Conservation (phyloP, 2,329 filamentous ascomycete genomes). For the Colletotrichum higginsianum region DNA sequence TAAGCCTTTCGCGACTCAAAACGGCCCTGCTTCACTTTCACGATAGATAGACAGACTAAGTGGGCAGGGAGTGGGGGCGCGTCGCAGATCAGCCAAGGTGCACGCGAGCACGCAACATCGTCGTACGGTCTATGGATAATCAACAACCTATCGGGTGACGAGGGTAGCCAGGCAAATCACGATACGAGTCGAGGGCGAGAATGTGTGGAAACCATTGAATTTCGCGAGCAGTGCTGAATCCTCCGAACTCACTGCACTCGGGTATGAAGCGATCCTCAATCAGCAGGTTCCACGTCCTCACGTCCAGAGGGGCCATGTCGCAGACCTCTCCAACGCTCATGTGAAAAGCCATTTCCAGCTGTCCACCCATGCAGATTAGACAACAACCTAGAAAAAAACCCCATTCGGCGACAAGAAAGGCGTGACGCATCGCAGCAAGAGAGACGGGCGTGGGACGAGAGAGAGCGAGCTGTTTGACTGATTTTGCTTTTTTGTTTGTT, state of each 20-base stretch:
- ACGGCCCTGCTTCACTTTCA: neutral
- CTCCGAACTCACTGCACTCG: conserved; percentile 64
- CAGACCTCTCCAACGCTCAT: conserved; percentile 64
- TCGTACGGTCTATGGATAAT: neutral
- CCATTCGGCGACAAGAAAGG: conserved; percentile 7
- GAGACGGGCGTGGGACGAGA: conserved; percentile 20
- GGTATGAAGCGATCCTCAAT: conserved; percentile 76
- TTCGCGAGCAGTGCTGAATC: conserved; percentile 70
- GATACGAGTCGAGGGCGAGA: neutral
- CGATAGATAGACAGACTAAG: neutral
- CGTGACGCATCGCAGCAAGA: conserved; percentile 17
- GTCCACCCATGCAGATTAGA: conserved; percentile 66
- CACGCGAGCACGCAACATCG: conserved; percentile 19
- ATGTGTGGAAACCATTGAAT: conserved; percentile 68
- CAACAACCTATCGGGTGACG: too few relatives aligned
- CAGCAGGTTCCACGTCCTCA: conserved; percentile 74
- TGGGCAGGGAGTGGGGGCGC: neutral
- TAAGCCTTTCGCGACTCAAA: neutral
- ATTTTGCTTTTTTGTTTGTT: conserved; percentile 55
- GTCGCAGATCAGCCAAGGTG: conserved; percentile 20
- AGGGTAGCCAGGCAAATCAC: neutral
- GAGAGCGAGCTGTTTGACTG: conserved; percentile 25
- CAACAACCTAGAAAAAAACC: conserved; percentile 40
- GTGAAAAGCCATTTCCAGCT: conserved; percentile 72
- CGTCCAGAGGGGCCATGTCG: conserved; percentile 56